A percentile compares a stretch with the other conserved stretches of the same genome.
Conservation (phyloP, 441 rosid genomes). For the Populus hybrid region DNA sequence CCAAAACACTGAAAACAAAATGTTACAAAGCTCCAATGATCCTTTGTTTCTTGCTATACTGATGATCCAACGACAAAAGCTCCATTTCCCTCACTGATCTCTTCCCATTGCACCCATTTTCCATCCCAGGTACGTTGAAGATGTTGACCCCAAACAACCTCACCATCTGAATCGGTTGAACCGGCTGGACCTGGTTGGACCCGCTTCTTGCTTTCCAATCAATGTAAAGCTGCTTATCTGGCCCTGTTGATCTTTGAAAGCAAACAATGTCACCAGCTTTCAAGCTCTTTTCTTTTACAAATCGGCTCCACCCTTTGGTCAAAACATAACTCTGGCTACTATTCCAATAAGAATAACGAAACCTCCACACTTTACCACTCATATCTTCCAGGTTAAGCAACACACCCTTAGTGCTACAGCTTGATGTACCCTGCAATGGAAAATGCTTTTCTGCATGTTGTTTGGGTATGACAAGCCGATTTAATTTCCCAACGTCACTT, state of each 20-base stretch:
- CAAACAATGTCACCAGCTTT: constrained; percentile 81
- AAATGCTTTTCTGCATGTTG: constrained; percentile 93
- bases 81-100: constrained; percentile 53
- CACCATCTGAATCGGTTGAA: constrained; percentile 34
- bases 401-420: constrained; percentile 47
- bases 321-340: constrained; percentile 45
- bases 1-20: constrained; percentile 5
- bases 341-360: constrained; percentile 70
- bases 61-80: constrained; percentile 32
- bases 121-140: constrained; percentile 41
- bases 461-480: constrained; percentile 85
- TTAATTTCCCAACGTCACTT: constrained; percentile 91
- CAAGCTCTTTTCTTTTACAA: constrained; percentile 83
- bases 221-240: constrained; percentile 64
- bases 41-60: constrained; percentile 67
- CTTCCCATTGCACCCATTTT: constrained; percentile 41
- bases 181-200: constrained; percentile 21
- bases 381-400: constrained; percentile 71
- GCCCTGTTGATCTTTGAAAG: constrained; percentile 66
- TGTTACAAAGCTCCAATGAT: constrained; percentile 60
- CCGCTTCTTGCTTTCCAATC: constrained; percentile 52
- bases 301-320: constrained; percentile 98
- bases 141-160: constrained; percentile 84
- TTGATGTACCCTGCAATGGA: constrained; percentile 46
- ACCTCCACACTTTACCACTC: constrained; percentile 88